Evolutionary conservation across 2,329 filamentous ascomycete species (phyloP).

Genomic region (Pseudocercospora crystallina): DNA sequence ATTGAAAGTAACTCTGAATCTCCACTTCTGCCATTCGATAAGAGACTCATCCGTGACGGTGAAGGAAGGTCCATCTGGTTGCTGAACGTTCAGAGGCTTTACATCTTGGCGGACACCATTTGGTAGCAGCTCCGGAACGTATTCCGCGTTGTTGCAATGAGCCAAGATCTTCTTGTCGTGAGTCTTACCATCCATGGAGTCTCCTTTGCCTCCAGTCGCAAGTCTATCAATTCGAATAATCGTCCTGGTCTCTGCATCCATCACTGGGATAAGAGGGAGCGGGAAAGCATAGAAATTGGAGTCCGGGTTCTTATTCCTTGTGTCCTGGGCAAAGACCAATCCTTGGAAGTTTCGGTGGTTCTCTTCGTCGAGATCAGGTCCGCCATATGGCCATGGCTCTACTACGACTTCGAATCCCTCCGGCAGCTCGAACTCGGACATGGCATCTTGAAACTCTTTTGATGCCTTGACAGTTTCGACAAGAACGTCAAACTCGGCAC

Average conservation of each 20-base stretch:
- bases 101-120: constrained; percentile 42
- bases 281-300: constrained; percentile 36
- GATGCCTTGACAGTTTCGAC: constrained; percentile 54
- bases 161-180: constrained; percentile 40
- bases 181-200: constrained; percentile 39
- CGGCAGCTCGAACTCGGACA: constrained; percentile 32
- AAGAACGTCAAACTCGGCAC: constrained; percentile 48
- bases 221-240: constrained; percentile 34
- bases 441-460: constrained; percentile 27
- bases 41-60: constrained; percentile 49
- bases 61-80: constrained; percentile 69
- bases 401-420: constrained; percentile 32
- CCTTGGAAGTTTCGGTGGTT: constrained; percentile 33
- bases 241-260: constrained; percentile 30
- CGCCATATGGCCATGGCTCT: constrained; percentile 35
- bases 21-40: constrained; percentile 52
- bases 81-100: constrained; percentile 70
- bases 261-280: constrained; percentile 33
- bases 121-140: constrained; percentile 42
- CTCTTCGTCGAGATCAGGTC: constrained; percentile 30
- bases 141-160: constrained; percentile 55
- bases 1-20: constrained; percentile 68
- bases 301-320: constrained; percentile 45
- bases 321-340: constrained; percentile 33
- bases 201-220: constrained; percentile 33